Conservation (phyloP, 2,329 filamentous ascomycete genomes). For the Penicillium sp. region DNA sequence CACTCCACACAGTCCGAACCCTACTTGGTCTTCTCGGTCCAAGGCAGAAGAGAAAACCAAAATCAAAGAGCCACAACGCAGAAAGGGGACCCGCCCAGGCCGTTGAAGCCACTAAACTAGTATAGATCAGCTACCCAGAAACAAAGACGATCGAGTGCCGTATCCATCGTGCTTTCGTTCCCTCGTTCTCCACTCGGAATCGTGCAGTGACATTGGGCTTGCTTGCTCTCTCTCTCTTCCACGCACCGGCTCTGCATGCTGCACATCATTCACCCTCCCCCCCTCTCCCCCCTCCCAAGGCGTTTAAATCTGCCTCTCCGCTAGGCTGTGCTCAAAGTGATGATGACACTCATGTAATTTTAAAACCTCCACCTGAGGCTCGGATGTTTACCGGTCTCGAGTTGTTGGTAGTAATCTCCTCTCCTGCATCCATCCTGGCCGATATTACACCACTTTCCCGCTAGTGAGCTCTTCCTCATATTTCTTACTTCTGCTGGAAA, state of each 20-base stretch:
- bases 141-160: conserved; percentile 1
- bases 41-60: neutral
- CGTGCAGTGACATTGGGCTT: neutral
- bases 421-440: conserved; percentile 38
- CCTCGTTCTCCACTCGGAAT: neutral
- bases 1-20: conserved; percentile 18
- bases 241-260: conserved; percentile 23
- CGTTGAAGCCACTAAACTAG: conserved; percentile 3
- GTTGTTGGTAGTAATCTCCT: conserved; percentile 26
- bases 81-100: neutral
- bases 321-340: conserved; percentile 4
- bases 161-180: neutral
- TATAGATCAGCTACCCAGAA: conserved; percentile 5
- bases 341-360: conserved; percentile 17
- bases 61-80: neutral
- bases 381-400: conserved; percentile 24
- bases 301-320: conserved; percentile 17
- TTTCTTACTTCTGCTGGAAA: conserved; percentile 9
- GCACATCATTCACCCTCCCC: conserved; percentile 26
- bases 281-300: conserved; percentile 2
- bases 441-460: conserved; percentile 40
- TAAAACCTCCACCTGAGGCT: conserved; percentile 15
- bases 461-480: conserved; percentile 37
- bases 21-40: neutral
- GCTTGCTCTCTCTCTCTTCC: neutral